Evolutionary conservation across 345 rosid genomes (phyloP).

Genomic region (Hibiscus trionum): DNA sequence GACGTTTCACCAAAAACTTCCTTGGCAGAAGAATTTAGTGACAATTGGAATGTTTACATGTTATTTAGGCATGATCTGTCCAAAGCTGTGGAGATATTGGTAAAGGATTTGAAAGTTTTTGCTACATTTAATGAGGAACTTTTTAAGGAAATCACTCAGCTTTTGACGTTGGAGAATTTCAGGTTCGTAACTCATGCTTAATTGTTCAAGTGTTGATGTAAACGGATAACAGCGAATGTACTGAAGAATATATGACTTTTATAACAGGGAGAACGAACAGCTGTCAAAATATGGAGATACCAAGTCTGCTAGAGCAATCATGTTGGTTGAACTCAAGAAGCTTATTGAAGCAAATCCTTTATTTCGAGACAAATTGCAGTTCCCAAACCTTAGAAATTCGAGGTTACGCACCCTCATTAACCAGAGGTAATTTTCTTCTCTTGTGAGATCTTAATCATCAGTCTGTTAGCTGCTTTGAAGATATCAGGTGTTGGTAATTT

Average conservation of each 20-base stretch:
- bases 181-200: constrained; percentile 31
- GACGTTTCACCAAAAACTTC: not conserved
- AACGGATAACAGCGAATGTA: not conserved
- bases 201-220: not conserved
- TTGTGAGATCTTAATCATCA: not conserved
- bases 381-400: constrained; percentile 85
- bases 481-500: not conserved
- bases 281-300: constrained; percentile 96
- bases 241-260: constrained; percentile 9
- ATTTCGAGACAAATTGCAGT: constrained; percentile 92
- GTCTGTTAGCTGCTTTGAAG: not conserved
- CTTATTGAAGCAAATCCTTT: constrained; percentile 96
- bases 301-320: constrained; percentile 91
- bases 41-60: constrained; percentile 3
- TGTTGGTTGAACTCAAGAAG: constrained; percentile 97
- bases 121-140: constrained; percentile 93
- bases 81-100: constrained; percentile 89
- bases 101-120: constrained; percentile 94
- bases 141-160: constrained; percentile 93
- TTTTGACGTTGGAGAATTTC: constrained; percentile 84
- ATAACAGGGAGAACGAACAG: constrained; percentile 89
- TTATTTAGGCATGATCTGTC: constrained; percentile 78
- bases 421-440: constrained; percentile 54
- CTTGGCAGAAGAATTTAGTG: not conserved
- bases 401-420: constrained; percentile 88